phyloP scores from a whole-genome alignment of 139 green algal genomes.

The Ulvella scutata region DNA sequence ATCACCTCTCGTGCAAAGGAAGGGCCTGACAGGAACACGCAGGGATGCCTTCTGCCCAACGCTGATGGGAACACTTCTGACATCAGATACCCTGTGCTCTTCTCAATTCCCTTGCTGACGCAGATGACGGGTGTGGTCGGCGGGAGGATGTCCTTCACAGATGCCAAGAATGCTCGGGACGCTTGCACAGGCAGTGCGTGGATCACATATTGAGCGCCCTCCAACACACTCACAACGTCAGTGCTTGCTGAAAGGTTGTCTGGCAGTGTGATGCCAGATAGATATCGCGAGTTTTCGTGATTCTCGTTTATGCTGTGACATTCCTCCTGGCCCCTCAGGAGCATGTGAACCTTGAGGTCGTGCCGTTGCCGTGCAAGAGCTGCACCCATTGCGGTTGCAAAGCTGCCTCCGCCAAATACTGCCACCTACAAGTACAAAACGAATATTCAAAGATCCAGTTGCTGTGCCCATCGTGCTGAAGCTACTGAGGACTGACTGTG shows the following conservation, averaged over 20 bases:
- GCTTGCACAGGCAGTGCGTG: slow-evolving; percentile 92
- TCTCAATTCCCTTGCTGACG: slow-evolving; percentile 85
- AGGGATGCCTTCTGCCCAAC: slow-evolving; percentile 65
- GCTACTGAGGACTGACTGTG: no score
- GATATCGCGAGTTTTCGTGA: slow-evolving; percentile 77
- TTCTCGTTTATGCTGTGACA: slow-evolving; percentile 72
- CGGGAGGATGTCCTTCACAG: slow-evolving; percentile 59
- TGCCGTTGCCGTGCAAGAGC: slow-evolving; percentile 68
- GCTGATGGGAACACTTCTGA: slow-evolving; percentile 73
- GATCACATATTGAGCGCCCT: slow-evolving; percentile 65
- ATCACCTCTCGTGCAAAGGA: slow-evolving; percentile 86
- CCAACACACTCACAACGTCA: slow-evolving; percentile 44
- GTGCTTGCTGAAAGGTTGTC: slow-evolving; percentile 72
- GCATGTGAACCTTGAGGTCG: slow-evolving; percentile 60
- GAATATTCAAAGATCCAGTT: no score
- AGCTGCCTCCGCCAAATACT: slow-evolving; percentile 90
- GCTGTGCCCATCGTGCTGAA: no score
- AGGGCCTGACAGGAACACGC: slow-evolving; percentile 78
- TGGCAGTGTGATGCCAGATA: slow-evolving; percentile 58
- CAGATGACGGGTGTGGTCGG: slow-evolving; percentile 75
- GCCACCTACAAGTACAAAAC: slow-evolving; percentile 83
- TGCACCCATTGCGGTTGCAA: slow-evolving; percentile 87
- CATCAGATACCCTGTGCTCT: slow-evolving; percentile 76
- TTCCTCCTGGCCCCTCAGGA: slow-evolving; percentile 66
- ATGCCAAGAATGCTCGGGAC: slow-evolving; percentile 55